These are phyloP conservation scores for Dothideomycetes sp. DNA, from an alignment of 2,329 filamentous ascomycete genomes.

Conservation along the genomic window DNA sequence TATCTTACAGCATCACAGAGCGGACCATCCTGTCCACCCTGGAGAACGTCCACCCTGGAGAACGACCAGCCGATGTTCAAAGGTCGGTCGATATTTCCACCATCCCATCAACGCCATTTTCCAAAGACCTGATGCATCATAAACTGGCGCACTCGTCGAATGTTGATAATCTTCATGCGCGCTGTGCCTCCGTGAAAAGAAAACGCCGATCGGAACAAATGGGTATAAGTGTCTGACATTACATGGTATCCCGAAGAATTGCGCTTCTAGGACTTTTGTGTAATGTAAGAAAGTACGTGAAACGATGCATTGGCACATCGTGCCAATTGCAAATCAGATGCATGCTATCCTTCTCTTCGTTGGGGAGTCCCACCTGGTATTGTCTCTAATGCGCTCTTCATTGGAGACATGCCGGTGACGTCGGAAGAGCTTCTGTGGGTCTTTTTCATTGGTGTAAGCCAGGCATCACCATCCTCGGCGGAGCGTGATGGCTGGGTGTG, in stretches of 20 bases:
- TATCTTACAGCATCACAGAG: background rate
- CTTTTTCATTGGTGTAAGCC: slow-evolving; percentile 6
- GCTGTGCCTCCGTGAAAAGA: background rate
- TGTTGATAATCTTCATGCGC: background rate
- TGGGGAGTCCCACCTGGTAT: background rate
- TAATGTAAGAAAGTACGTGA: background rate
- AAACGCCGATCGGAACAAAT: background rate
- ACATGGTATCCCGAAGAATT: background rate
- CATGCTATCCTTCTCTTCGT: background rate
- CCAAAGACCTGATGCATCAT: background rate
- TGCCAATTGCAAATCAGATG: too few species aligned
- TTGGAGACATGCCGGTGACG: slow-evolving; percentile 5
- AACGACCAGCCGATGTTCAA: too few species aligned
- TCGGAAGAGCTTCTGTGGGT: slow-evolving; percentile 7
- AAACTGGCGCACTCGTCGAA: background rate
- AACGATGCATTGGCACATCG: background rate
- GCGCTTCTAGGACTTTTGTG: background rate
- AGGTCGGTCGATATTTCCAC: too few species aligned
- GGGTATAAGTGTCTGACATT: background rate
- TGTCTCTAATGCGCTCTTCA: background rate
- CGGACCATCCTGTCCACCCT: background rate
- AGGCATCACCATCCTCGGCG: slow-evolving; percentile 7
- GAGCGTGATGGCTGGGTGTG: slow-evolving; percentile 8
- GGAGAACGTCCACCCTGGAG: background rate
- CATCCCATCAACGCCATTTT: background rate